Conservation (phyloP, 2,329 filamentous ascomycete species). For the Neofusicoccum parvum region DNA sequence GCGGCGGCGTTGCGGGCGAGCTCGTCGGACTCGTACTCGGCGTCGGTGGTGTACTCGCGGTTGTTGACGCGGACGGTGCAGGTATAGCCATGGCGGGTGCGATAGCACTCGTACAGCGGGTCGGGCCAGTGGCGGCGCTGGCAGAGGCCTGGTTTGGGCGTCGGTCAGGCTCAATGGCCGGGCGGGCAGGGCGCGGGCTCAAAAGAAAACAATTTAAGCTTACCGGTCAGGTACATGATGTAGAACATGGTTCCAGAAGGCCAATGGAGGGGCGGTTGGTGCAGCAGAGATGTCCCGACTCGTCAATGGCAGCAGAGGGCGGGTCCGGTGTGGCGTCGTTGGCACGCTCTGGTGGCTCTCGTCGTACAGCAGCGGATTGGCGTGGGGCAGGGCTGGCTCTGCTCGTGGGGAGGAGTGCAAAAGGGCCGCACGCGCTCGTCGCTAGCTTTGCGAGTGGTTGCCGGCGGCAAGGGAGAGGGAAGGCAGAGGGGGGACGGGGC, state of each 20-base stretch:
- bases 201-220: slow-evolving; percentile 26
- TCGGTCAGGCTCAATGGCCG: neutral
- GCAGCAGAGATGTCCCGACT: slow-evolving; percentile 11
- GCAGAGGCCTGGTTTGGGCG: slow-evolving; percentile 71
- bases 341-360: slow-evolving; percentile 6
- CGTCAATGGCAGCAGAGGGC: slow-evolving; percentile 12
- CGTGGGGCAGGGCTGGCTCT: slow-evolving; percentile 35
- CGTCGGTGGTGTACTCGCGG: slow-evolving; percentile 91
- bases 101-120: slow-evolving; percentile 83
- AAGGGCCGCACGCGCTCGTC: too few relatives aligned
- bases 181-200: neutral
- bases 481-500: neutral
- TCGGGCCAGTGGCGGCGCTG: slow-evolving; percentile 92
- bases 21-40: slow-evolving; percentile 77
- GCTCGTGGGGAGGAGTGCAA: slow-evolving; percentile 15
- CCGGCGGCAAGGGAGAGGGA: slow-evolving; percentile 10
- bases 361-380: slow-evolving; percentile 7
- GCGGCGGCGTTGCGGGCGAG: slow-evolving; percentile 91
- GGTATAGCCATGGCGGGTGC: slow-evolving; percentile 73
- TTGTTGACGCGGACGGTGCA: slow-evolving; percentile 95
- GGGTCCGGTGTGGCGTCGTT: neutral
- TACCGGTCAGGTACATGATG: slow-evolving; percentile 49
- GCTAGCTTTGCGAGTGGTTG: neutral
- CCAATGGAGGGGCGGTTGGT: slow-evolving; percentile 26
- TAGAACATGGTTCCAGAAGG: slow-evolving; percentile 41